A percentile compares a stretch with the other conserved stretches of the same genome.
Conservation (phyloP, 164 flowering plant genomes). For the Stephania cephalantha region DNA sequence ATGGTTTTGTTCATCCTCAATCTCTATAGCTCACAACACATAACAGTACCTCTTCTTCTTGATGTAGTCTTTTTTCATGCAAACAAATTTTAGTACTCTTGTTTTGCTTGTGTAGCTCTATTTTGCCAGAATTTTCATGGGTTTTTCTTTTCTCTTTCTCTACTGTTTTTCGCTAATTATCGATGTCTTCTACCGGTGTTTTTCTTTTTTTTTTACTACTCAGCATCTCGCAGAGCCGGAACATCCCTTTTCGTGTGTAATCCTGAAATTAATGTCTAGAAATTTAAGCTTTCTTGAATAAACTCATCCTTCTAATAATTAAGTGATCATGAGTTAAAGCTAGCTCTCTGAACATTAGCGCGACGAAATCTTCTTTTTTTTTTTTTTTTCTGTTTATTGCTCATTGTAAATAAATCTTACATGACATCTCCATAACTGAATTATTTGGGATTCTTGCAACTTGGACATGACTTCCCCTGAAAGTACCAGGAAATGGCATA, state of each 20-base stretch:
- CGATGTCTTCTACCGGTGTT: not conserved
- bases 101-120: not conserved
- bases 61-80: conserved; percentile 6
- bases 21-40: not conserved
- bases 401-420: too few species aligned
- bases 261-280: not conserved
- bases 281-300: not conserved
- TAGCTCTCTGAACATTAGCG: too few species aligned
- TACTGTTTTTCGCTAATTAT: not conserved
- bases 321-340: too few species aligned
- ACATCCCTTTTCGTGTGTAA: not conserved
- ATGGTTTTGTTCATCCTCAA: conserved; percentile 22
- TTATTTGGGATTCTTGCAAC: not conserved
- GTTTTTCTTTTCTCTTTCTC: not conserved
- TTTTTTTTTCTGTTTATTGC: too few species aligned
- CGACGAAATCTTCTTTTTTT: too few species aligned
- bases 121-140: not conserved
- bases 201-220: not conserved
- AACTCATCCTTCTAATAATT: not conserved
- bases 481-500: not conserved
- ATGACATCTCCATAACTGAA: too few species aligned
- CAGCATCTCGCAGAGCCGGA: not conserved
- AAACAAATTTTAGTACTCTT: conserved; percentile 2
- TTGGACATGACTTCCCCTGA: not conserved
- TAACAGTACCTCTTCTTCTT: not conserved